A percentile compares a stretch with the other conserved stretches of the same genome.
phyloP scores from a whole-genome alignment of 257 asterid species.

The Petrea volubilis region DNA sequence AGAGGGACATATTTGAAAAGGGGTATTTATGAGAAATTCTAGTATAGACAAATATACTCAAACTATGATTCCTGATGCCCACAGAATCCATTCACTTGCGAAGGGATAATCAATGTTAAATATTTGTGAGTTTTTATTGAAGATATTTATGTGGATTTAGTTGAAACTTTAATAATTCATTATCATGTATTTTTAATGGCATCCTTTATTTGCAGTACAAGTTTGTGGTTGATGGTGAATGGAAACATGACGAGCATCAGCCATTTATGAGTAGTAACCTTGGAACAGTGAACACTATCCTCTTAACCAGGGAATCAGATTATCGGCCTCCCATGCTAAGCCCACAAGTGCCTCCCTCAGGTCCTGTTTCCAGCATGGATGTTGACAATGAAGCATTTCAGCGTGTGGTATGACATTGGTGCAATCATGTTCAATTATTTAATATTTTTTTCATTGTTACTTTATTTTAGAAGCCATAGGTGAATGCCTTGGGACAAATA shows the following conservation, averaged over 20 bases:
- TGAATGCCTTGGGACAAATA: constrained; percentile 9
- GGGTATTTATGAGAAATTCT: neutral
- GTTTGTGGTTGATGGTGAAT: constrained; percentile 95
- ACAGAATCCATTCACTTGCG: neutral
- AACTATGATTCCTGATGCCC: neutral
- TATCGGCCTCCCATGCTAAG: constrained; percentile 42
- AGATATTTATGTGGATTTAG: constrained; percentile 6
- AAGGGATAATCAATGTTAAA: neutral
- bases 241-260: constrained; percentile 90
- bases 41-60: neutral
- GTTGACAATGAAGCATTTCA: constrained; percentile 81
- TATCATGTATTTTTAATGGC: neutral
- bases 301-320: constrained; percentile 64
- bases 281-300: constrained; percentile 81
- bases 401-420: constrained; percentile 59
- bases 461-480: constrained; percentile 8
- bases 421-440: neutral
- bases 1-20: neutral
- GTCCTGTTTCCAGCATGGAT: constrained; percentile 80
- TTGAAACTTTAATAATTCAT: neutral
- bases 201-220: constrained; percentile 63
- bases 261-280: constrained; percentile 65
- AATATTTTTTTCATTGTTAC: neutral
- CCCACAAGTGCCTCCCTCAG: constrained; percentile 55
- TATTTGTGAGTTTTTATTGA: neutral